Base-by-base conservation (phyloP, 2,329 filamentous ascomycete species). In the Alternaria panax region DNA sequence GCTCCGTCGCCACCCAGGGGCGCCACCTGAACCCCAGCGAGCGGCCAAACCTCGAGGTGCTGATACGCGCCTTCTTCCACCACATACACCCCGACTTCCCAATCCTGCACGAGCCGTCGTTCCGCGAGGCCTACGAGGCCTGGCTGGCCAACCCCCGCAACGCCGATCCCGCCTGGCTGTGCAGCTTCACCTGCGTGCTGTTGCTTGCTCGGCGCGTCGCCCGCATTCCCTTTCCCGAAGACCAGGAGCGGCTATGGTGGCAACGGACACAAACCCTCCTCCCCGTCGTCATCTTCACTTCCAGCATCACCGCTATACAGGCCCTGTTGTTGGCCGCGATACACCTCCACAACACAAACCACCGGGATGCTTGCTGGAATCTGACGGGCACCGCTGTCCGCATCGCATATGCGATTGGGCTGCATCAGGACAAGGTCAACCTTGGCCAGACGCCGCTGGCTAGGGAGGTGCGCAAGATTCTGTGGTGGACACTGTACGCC, bases 401-500 rank as follows among this genome's bases (percentile, higher is more conserved):
- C 30, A 80, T 82, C 52, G 79, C 78, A n/a, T 75, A 79, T 36
- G 80, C 80, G 22, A 80, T 82, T 30, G 80, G 80, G 22, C 71
- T 82, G 50, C 80, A 81, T 58, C 79, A 80, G 54, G 79, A 80
- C 61, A 77, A 73, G 40, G 70, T 75, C 16, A 78, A 75, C 55
- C 70, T 70, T 1, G 63, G 63, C 14, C 71, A 78, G 50, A 76
- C 74, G 2, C 78, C 77, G 4, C 66, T 80, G 2, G 67, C 72
- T 3, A 64, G 76, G 18, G 83, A 85, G 62, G 68, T 84, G 58
- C 80, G 81, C 5, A 83, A 80, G 62, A 76, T 84, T 0, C 59
- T 86, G 12, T 87, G 85, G 84, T 86, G 83, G 83, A 72, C 74
- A 1, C 65, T 87, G 1, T 86, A 80, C 65, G 72, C 76, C 1